Base-by-base conservation (phyloP, 2,329 filamentous ascomycete genomes). In the Fusarium clavum region DNA sequence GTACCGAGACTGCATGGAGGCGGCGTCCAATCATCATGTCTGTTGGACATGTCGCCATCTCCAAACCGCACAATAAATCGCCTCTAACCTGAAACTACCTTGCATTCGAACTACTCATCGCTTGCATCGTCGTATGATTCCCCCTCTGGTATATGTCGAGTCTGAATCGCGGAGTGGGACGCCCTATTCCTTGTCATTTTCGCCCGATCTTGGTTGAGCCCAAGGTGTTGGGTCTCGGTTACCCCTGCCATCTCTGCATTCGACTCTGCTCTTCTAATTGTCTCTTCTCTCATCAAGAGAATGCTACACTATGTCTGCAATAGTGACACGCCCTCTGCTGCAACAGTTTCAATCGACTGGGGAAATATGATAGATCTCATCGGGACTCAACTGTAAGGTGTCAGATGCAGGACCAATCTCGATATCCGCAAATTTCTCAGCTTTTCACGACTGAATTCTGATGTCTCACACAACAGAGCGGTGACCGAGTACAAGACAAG, bases 351-450 rank as follows among this genome's bases (percentile, higher is more conserved):
- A 22, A 38, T 45, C 24, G 6, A 27, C n/a, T 11, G 7, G 4
- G 16, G 9, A 43, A 29, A 64, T 46, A 40, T 52, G 61, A 59
- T n/a, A 64, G 22, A 29, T 27, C 24, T n/a, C 18, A 40, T 38
- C 34, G 13, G n/a, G 22, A 53, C 24, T 27, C 49, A 43, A 20
- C 13, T 53, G 24, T 30, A 51, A 8, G 30, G 30, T 14, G 14
- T 25, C 6, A 51, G 27, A n/a, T 30, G 38, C 13, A 18, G 18
- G 48, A 11, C 38, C 24, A 24, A 58, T 49, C 61, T 64, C 24
- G 58, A 56, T 34, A 29, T 30, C n/a, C 51, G 45, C 52, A 11
- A 46, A 40, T 45, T 27, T 20, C 40, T 64, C 60, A 34, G 45
- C 38, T 46, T 13, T 27, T 46, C 8, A 22, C 24, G 16, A 38